These are phyloP conservation scores for Aciculoconidium aculeatum DNA, from an alignment of 805 yeast genomes.

Conservation along the genomic window DNA sequence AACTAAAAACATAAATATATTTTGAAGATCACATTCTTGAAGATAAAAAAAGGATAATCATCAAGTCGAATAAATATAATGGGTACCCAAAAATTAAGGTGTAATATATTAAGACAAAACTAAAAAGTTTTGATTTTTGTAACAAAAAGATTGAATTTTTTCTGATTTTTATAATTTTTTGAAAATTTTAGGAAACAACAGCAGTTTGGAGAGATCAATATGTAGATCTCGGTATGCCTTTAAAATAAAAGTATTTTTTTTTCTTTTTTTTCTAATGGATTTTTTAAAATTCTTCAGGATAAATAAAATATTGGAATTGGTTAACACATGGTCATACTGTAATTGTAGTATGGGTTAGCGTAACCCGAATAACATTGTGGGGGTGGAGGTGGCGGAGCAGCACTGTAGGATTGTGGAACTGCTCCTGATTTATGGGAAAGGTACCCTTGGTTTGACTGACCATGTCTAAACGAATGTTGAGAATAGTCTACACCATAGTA, in stretches of 20 bases:
- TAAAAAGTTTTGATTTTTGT: no score
- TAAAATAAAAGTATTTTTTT: background rate
- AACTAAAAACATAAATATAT: background rate
- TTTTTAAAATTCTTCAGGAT: background rate
- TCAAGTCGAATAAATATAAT: no score
- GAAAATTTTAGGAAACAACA: background rate
- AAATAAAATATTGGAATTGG: no score
- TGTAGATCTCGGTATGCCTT: background rate
- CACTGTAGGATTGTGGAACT: constrained; percentile 2
- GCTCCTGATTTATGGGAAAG: no score
- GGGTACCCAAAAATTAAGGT: no score
- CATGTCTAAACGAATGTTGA: no score
- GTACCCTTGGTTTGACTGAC: no score
- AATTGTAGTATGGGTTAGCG: constrained; percentile 33
- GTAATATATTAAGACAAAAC: no score
- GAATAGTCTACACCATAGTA: no score
- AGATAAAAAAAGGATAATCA: no score
- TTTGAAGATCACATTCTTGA: no score
- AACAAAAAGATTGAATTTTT: no score
- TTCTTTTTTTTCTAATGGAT: constrained; percentile 1
- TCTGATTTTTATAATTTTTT: background rate
- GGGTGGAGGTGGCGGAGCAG: constrained; percentile 7
- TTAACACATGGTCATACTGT: constrained; percentile 23
- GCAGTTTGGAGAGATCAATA: constrained; percentile 1
- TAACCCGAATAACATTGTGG: constrained; percentile 24